Percentiles rank a stretch among this genome's conserved stretches.
Conservation (phyloP, 495 filamentous ascomycete species). For the Penicillium roqueforti region DNA sequence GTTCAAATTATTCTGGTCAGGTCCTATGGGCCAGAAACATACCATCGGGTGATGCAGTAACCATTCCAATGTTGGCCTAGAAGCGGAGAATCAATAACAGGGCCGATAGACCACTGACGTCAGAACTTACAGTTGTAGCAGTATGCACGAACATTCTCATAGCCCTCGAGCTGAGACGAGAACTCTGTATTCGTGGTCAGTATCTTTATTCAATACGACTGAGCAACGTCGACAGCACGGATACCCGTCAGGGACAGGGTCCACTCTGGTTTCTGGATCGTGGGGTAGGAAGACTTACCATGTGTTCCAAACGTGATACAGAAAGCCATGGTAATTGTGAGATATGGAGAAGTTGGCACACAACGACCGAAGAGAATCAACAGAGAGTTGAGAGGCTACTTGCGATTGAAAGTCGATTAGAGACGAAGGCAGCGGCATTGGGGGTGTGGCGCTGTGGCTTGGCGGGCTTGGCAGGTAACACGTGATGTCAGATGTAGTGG, state of each 20-base stretch:
- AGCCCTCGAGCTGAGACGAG: slow-evolving; percentile 49
- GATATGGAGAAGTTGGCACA: neutral
- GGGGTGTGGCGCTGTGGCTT: slow-evolving; percentile 28
- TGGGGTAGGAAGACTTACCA: slow-evolving; percentile 32
- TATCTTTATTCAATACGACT: neutral
- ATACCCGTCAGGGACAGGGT: slow-evolving; percentile 11
- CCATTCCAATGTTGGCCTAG: slow-evolving; percentile 50
- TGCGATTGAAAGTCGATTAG: slow-evolving; percentile 2
- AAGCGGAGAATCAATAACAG: neutral
- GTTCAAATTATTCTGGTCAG: neutral
- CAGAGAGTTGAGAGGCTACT: slow-evolving; percentile 1
- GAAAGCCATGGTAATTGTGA: slow-evolving; percentile 41
- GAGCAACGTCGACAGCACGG: slow-evolving; percentile 8
- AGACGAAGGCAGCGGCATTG: slow-evolving; percentile 27
- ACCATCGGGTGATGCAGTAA: slow-evolving; percentile 51
- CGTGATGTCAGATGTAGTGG: slow-evolving; percentile 16
- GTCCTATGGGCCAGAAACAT: slow-evolving; percentile 13
- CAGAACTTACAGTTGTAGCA: slow-evolving; percentile 50
- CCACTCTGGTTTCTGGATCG: slow-evolving; percentile 2
- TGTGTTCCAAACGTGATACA: slow-evolving; percentile 56
- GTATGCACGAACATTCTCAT: slow-evolving; percentile 51
- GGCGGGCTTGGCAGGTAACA: slow-evolving; percentile 22
- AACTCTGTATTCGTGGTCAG: slow-evolving; percentile 39
- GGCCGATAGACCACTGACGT: neutral
- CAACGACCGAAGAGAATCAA: neutral